Evolutionary conservation across 2,329 filamentous ascomycete species (phyloP), one percentile per base, ranked within the genome.

Genomic region (Diaporthe caulivora): DNA sequence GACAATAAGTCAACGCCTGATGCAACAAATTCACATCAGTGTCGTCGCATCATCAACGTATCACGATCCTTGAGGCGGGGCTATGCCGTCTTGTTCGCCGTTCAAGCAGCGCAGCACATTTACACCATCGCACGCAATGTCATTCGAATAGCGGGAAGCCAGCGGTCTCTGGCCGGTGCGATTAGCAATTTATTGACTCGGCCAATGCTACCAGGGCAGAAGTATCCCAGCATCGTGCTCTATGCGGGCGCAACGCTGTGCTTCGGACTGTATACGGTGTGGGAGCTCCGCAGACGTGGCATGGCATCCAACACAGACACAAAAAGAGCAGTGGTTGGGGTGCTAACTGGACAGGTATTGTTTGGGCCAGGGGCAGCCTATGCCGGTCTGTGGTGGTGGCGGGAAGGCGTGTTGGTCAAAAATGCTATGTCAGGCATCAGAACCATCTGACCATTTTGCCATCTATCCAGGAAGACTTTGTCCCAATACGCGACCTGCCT

Each of bases 351-450:
- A 7, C 31, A 62, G 2, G 71, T 58, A 2, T 26, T 73, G 2
- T 34, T 71, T 31, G 74, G 71, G 24, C 60, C 67, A 4, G 74
- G 74, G 4, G 74, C 74, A 6, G 34, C 47, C 7, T 73, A 71
- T 53, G 67, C 68, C 8, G 71, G 74, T 4, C 24, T 75, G 1
- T 75, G 74, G 74, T 73, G 58, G 47, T 75, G 74, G 74, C 67
- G 74, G 4, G 71, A 75, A 54, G 47, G 47, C 47, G 47, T 75
- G 4, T 31, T 75, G 26, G n/a, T 34, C 51, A 53, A 26, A 58
- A 21, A 26, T 37, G 13, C 47, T 9, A 53, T 15, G 15, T 24
- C 31, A 10, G 13, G 47, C 31, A 9, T 21, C 9, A 53, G 31
- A 3, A 1, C 15, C 8, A n/a, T 37, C 51, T 53, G n/a, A 53